phyloP scores from a whole-genome alignment of 805 yeast species.

The Cyberlindnera mycetangii region DNA sequence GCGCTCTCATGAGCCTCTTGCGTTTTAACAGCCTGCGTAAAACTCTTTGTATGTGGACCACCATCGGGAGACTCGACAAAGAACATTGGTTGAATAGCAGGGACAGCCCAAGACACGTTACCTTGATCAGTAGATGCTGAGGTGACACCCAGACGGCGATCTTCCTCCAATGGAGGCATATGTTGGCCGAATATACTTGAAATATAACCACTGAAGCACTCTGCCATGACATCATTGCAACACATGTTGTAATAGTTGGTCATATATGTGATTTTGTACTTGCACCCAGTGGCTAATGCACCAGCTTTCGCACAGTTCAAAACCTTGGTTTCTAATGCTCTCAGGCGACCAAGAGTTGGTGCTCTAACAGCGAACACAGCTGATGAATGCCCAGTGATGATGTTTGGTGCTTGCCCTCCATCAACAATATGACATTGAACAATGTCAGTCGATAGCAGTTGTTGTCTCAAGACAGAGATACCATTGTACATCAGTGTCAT shows the following conservation, averaged over 20 bases:
- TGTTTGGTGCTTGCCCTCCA: conserved; percentile 10
- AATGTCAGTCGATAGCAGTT: conserved; percentile 2
- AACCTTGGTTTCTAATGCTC: conserved; percentile 5
- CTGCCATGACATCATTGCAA: conserved; percentile 5
- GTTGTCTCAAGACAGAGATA: conserved; percentile 9
- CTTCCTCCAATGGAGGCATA: conserved; percentile 1
- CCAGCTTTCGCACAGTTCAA: conserved; percentile 10
- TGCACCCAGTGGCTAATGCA: conserved; percentile 14
- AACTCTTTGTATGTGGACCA: conserved; percentile 8
- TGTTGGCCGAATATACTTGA: background rate
- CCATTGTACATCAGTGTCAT: conserved; percentile 6
- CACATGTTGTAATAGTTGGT: conserved; percentile 8
- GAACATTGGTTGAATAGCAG: conserved; percentile 10
- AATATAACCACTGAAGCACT: conserved; percentile 2
- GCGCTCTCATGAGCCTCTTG: conserved; percentile 3
- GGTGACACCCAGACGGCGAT: background rate
- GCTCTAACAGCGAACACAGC: conserved; percentile 9
- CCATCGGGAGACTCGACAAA: background rate
- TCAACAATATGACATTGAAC: conserved; percentile 7
- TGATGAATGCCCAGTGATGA: conserved; percentile 10
- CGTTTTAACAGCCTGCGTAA: conserved; percentile 7
- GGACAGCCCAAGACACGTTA: conserved; percentile 9
- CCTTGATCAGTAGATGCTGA: conserved; percentile 11
- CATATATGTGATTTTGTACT: conserved; percentile 3
- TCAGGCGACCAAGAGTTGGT: conserved; percentile 7